Evolutionary conservation across 768 basidiomycete genomes (phyloP), one percentile per base, ranked within the genome.

Genomic region (Tremella yokohamensis): DNA sequence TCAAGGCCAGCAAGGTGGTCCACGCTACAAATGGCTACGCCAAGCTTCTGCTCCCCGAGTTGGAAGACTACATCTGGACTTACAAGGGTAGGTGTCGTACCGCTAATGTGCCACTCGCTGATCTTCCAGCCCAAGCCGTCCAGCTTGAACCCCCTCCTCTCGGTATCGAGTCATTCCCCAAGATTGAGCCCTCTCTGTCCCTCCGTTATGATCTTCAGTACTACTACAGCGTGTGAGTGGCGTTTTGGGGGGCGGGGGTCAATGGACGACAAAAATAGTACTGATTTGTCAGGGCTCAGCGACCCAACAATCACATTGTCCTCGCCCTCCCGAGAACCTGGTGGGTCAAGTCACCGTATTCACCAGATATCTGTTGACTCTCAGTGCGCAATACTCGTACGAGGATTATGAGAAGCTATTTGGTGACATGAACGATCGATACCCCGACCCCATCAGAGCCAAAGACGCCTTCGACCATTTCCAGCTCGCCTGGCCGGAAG

Each of bases 1-100:
- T 90, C 22, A 42, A 71, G 3, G 85, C 87, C 61, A 74, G 79
- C n/a, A 84, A 85, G 57, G 82, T 94, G 42, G 78, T 96, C 4
- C 89, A 93, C 69, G 89, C 89, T 0, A 92, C 89, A 9, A 96
- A 96, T 65, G 92, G 80, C 0, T 92, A 93, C 60, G 83, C 85
- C 12, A 83, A 85, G 2, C 81, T 87, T 64, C 82, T 94, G 37
- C 79, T 96, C 16, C 87, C 88, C 0, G 82, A 84, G 57, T 70
- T 91, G 25, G 65, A 52, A 16, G 64, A 63, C 1, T 26, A 67
- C 45, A 65, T 72, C 19, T 63, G 57, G 11, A 64, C 70, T 8
- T 50, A 45, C 22, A 45, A 45, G 42, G 42, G 42, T 45, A 15
- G 15, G 42, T 16, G 42, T 6, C n/a, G 39, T 45, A 15, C 6